phyloP scores from a whole-genome alignment of 2,329 filamentous ascomycete genomes.

The Colletotrichum nymphaeae region DNA sequence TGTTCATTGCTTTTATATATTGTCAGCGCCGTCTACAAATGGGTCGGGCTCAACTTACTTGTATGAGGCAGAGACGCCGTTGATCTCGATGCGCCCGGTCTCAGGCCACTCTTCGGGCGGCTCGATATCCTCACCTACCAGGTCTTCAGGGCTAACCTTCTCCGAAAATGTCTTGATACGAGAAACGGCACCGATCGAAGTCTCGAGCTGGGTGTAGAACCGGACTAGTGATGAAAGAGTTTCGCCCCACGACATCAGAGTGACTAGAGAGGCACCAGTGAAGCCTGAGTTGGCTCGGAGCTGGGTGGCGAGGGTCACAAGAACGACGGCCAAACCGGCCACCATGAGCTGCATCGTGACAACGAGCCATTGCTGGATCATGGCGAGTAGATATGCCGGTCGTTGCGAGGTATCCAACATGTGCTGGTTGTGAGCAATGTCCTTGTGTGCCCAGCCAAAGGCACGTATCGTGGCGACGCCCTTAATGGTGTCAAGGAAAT shows the following conservation, averaged over 20 bases:
- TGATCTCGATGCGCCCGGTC: constrained; percentile 35
- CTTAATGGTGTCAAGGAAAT: constrained; percentile 63
- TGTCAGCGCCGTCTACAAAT: not conserved
- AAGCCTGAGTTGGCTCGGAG: constrained; percentile 45
- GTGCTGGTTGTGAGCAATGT: constrained; percentile 54
- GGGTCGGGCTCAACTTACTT: not conserved
- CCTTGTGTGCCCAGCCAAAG: constrained; percentile 60
- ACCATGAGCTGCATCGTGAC: constrained; percentile 62
- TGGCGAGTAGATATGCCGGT: constrained; percentile 65
- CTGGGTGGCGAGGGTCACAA: constrained; percentile 60
- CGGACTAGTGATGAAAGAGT: constrained; percentile 41
- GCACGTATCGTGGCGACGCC: constrained; percentile 65
- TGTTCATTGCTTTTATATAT: constrained; percentile 11
- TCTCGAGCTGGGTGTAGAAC: constrained; percentile 44
- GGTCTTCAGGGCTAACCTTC: constrained; percentile 32
- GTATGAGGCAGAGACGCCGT: constrained; percentile 36
- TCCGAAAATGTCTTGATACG: constrained; percentile 38
- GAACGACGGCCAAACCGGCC: constrained; percentile 55
- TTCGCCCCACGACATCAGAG: constrained; percentile 48
- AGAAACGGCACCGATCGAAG: constrained; percentile 38
- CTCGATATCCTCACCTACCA: constrained; percentile 14
- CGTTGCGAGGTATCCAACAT: constrained; percentile 63
- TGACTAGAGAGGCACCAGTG: constrained; percentile 47
- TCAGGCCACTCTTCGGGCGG: constrained; percentile 36
- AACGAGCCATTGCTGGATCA: constrained; percentile 66